A percentile compares a stretch with the other conserved stretches of the same genome.
These are phyloP conservation scores for Aureobasidium sp. DNA, from an alignment of 2,329 filamentous ascomycete genomes.

Conservation along the genomic window DNA sequence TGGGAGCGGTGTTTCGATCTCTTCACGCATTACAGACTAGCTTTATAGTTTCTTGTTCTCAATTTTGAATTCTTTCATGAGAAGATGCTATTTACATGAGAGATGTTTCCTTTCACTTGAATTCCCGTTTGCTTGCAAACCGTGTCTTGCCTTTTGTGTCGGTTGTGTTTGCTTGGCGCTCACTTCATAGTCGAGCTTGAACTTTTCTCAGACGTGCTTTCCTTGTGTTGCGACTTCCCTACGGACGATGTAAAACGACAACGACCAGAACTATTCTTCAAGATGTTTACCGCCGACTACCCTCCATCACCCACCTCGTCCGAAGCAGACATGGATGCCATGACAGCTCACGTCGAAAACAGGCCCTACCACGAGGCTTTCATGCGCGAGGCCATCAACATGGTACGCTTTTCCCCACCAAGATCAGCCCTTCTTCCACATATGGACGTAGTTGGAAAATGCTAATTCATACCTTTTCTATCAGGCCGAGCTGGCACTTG, in stretches of 20 bases:
- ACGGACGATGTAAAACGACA: neutral
- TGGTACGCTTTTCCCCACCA: constrained; percentile 47
- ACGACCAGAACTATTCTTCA: neutral
- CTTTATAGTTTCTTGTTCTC: neutral
- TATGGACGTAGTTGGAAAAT: neutral
- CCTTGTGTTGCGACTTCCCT: neutral
- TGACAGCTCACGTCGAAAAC: constrained; percentile 22
- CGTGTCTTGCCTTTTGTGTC: neutral
- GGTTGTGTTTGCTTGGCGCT: neutral
- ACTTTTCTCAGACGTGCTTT: neutral
- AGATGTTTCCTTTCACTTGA: neutral
- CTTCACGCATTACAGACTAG: neutral
- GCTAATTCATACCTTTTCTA: constrained; percentile 6
- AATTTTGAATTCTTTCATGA: neutral
- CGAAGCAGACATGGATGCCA: constrained; percentile 10
- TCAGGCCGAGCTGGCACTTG: constrained; percentile 76
- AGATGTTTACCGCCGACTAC: neutral
- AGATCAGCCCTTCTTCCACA: neutral
- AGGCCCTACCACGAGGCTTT: constrained; percentile 50
- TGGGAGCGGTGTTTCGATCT: neutral
- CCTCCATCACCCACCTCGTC: neutral
- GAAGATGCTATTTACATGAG: neutral
- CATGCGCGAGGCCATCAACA: constrained; percentile 77
- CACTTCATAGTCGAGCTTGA: neutral
- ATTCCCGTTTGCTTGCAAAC: neutral